Conservation (phyloP, 1,284 basidiomycete genomes). For the Marasmius sp. region DNA sequence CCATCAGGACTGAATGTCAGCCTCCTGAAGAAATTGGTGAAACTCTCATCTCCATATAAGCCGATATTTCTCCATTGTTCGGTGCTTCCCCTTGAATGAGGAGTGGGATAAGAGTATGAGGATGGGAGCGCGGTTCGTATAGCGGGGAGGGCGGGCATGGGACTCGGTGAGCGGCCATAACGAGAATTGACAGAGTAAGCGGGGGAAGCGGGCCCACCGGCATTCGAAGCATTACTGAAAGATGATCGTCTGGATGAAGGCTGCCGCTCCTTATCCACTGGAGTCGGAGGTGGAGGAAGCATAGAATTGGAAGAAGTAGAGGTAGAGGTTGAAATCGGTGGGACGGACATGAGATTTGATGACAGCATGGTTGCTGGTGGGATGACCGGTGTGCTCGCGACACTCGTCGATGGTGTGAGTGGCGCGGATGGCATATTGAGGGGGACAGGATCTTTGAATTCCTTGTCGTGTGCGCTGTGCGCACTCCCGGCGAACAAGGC, state of each 20-base stretch:
- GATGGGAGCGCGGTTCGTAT: conserved; percentile 50
- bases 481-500: conserved; percentile 12
- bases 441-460: conserved; percentile 13
- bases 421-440: conserved; percentile 60
- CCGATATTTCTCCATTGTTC: conserved; percentile 43
- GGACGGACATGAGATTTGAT: background rate
- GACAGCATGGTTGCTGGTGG: conserved; percentile 2
- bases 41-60: conserved; percentile 94
- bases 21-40: conserved; percentile 94
- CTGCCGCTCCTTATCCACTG: conserved; percentile 52
- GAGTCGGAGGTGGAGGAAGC: conserved; percentile 64
- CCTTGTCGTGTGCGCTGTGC: conserved; percentile 7
- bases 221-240: conserved; percentile 75
- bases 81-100: conserved; percentile 8
- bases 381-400: conserved; percentile 43
- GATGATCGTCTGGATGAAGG: conserved; percentile 83
- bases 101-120: conserved; percentile 7
- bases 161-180: conserved; percentile 85
- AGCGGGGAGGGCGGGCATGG: conserved; percentile 82
- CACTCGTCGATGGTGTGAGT: conserved; percentile 31
- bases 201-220: conserved; percentile 60
- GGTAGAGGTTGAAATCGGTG: conserved; percentile 4
- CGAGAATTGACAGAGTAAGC: conserved; percentile 44
- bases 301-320: conserved; percentile 52
- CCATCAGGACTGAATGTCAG: conserved; percentile 96